A percentile compares a stretch with the other conserved stretches of the same genome.
Conservation (phyloP, 2,329 filamentous ascomycete species). For the Calonectria fujianensis region DNA sequence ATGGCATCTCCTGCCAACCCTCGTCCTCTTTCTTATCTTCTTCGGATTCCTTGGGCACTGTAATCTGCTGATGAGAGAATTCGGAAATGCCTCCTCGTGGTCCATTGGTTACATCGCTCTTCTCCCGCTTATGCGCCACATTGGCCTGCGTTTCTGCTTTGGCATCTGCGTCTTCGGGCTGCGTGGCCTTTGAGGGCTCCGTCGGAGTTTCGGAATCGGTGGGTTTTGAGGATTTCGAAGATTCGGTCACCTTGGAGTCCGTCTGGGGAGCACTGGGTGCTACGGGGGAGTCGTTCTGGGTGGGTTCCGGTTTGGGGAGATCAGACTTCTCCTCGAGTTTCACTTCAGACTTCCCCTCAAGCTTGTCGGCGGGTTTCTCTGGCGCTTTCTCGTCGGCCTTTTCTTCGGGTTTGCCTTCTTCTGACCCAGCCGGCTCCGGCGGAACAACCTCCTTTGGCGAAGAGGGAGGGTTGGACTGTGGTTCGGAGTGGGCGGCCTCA, state of each 20-base stretch:
- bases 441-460: constrained; percentile 19
- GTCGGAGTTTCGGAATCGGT: constrained; percentile 36
- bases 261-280: not conserved
- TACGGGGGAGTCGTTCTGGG: constrained; percentile 27
- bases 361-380: constrained; percentile 11
- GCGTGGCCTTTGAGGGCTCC: constrained; percentile 36
- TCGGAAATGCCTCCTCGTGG: constrained; percentile 76
- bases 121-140: constrained; percentile 60
- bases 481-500: constrained; percentile 60
- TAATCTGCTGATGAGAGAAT: constrained; percentile 91
- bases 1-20: constrained; percentile 96
- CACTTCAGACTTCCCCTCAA: constrained; percentile 22
- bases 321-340: constrained; percentile 37
- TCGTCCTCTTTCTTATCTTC: constrained; percentile 75
- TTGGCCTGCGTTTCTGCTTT: constrained; percentile 39
- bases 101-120: constrained; percentile 61
- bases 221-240: not conserved
- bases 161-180: constrained; percentile 45
- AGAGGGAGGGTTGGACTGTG: constrained; percentile 43
- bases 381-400: not conserved
- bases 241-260: constrained; percentile 7
- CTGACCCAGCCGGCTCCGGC: constrained; percentile 26
- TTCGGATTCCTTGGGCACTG: constrained; percentile 71
- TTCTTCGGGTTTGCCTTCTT: constrained; percentile 37
- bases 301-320: constrained; percentile 30